A percentile compares a stretch with the other conserved stretches of the same genome.
phyloP scores from a whole-genome alignment of 192 early-diverging fungal species.

The Coemansia sp. region DNA sequence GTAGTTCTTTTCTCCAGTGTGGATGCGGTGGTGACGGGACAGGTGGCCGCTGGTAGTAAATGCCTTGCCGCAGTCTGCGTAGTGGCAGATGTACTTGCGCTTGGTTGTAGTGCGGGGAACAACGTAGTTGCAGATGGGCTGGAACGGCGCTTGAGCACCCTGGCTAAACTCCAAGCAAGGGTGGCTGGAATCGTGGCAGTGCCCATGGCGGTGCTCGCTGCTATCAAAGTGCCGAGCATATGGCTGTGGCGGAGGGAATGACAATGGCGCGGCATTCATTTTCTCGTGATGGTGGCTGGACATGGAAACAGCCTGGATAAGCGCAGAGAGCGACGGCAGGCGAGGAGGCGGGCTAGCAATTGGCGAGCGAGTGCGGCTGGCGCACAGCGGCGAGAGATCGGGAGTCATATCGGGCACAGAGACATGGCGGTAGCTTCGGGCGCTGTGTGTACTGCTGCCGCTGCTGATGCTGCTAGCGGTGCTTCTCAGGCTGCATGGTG shows the following conservation, averaged over 20 bases:
- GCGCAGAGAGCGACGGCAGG: slow-evolving; percentile 29
- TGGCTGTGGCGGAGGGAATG: not conserved
- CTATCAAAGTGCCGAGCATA: not conserved
- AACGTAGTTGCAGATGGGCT: not conserved
- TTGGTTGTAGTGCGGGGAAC: slow-evolving; percentile 31
- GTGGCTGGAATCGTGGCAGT: not conserved
- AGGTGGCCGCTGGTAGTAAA: slow-evolving; percentile 82
- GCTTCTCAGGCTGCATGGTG: slow-evolving; percentile 1
- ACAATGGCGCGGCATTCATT: not conserved
- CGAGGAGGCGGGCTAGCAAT: slow-evolving; percentile 6
- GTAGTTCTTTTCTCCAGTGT: slow-evolving; percentile 75
- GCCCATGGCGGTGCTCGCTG: not conserved
- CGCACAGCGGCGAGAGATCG: slow-evolving; percentile 13
- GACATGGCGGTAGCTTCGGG: slow-evolving; percentile 7
- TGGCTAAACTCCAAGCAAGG: not conserved
- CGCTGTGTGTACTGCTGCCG: not conserved
- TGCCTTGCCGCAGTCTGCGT: slow-evolving; percentile 64
- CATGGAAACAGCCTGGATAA: slow-evolving; percentile 24
- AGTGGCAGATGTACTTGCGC: slow-evolving; percentile 68
- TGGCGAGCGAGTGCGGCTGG: slow-evolving; percentile 13
- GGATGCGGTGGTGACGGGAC: slow-evolving; percentile 70
- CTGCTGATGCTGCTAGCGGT: slow-evolving; percentile 5
- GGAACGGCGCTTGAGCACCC: not conserved
- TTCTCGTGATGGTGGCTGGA: slow-evolving; percentile 6
- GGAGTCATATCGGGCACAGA: slow-evolving; percentile 18